These are phyloP conservation scores for Termitomyces sp. DNA, from an alignment of 768 basidiomycete species.

Conservation along the genomic window DNA sequence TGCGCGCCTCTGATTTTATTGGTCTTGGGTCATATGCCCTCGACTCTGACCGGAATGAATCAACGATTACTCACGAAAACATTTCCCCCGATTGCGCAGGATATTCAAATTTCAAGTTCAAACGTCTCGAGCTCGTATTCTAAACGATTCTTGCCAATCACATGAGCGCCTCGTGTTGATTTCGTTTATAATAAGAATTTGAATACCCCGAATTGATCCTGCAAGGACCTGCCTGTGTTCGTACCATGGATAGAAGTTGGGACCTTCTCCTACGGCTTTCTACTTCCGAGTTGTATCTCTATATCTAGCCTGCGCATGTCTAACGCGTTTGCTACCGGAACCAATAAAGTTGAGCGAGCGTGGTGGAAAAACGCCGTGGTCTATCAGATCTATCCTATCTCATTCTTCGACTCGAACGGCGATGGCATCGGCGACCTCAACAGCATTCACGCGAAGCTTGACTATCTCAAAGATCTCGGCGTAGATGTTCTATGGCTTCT, in stretches of 20 bases:
- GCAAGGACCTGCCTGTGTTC: background rate
- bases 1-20: background rate
- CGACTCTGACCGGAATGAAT: background rate
- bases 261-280: background rate
- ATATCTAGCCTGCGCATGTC: background rate
- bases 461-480: conserved; percentile 67
- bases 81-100: too few species aligned
- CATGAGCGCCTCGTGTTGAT: background rate
- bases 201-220: background rate
- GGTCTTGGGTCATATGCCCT: background rate
- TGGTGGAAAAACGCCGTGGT: conserved; percentile 62
- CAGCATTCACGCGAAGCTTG: conserved; percentile 61
- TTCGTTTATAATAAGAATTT: background rate
- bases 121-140: too few species aligned
- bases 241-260: background rate
- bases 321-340: background rate
- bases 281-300: background rate
- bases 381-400: conserved; percentile 71
- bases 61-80: background rate
- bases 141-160: background rate
- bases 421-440: conserved; percentile 69
- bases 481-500: conserved; percentile 68
- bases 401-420: conserved; percentile 69
- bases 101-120: too few species aligned
- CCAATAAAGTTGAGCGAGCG: background rate